Evolutionary conservation across 2,329 filamentous ascomycete species (phyloP).

Genomic region (Neofusicoccum parvum): DNA sequence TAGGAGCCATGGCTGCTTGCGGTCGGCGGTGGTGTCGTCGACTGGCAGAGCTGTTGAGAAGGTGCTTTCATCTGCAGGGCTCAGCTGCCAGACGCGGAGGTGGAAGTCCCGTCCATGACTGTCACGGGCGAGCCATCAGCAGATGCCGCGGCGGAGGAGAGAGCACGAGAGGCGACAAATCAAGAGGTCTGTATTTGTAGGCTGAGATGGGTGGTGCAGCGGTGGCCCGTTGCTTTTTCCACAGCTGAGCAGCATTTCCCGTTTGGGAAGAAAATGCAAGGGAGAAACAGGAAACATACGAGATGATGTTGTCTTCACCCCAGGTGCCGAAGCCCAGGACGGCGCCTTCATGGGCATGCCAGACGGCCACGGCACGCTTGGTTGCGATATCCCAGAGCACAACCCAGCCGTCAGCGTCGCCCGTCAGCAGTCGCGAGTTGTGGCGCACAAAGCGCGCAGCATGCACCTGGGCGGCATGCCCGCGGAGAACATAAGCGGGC

Average conservation of each 20-base stretch:
- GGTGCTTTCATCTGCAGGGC: slow-evolving; percentile 59
- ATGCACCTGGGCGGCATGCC: slow-evolving; percentile 81
- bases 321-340: slow-evolving; percentile 76
- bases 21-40: slow-evolving; percentile 55
- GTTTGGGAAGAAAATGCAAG: not conserved
- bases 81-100: slow-evolving; percentile 80
- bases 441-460: slow-evolving; percentile 69
- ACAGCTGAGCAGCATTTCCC: slow-evolving; percentile 7
- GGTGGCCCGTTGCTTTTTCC: not conserved
- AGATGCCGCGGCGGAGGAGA: not conserved
- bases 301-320: slow-evolving; percentile 74
- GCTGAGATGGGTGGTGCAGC: not conserved
- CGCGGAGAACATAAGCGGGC: slow-evolving; percentile 75
- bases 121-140: not conserved
- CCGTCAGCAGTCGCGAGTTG: slow-evolving; percentile 79
- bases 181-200: not conserved
- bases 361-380: slow-evolving; percentile 80
- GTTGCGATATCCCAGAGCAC: slow-evolving; percentile 82
- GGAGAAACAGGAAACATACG: slow-evolving; percentile 59
- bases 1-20: slow-evolving; percentile 77
- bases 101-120: slow-evolving; percentile 92
- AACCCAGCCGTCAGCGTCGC: slow-evolving; percentile 87
- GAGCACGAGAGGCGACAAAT: not conserved
- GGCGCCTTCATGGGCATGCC: slow-evolving; percentile 79
- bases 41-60: slow-evolving; percentile 73